A percentile compares a stretch with the other conserved stretches of the same genome.
phyloP scores from a whole-genome alignment of 371 early-diverging fungal genomes.

The Syncephalastrum sp. region DNA sequence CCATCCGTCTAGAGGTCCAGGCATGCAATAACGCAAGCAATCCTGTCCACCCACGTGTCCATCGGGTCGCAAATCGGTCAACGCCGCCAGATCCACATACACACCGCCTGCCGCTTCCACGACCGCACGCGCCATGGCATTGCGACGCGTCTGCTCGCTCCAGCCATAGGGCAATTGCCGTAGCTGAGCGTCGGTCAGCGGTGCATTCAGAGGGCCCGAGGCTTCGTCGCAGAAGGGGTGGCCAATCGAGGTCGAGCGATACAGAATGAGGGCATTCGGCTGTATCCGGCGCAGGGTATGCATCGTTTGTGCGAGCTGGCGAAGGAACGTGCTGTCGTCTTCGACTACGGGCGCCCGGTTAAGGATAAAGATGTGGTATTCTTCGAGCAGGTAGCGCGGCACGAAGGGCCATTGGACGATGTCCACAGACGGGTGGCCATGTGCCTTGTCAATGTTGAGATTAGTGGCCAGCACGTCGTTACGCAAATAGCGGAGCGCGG shows the following conservation, averaged over 20 bases:
- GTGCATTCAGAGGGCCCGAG: slow-evolving; percentile 29
- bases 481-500: slow-evolving; percentile 45
- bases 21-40: slow-evolving; percentile 65
- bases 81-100: slow-evolving; percentile 53
- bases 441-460: slow-evolving; percentile 28
- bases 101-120: slow-evolving; percentile 61
- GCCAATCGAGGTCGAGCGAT: slow-evolving; percentile 48
- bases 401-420: slow-evolving; percentile 55
- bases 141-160: slow-evolving; percentile 55
- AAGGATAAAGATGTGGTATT: slow-evolving; percentile 48
- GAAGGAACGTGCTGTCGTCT: slow-evolving; percentile 43
- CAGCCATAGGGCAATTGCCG: slow-evolving; percentile 48
- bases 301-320: slow-evolving; percentile 46
- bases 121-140: slow-evolving; percentile 54
- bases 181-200: slow-evolving; percentile 32
- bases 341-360: slow-evolving; percentile 48
- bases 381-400: slow-evolving; percentile 27
- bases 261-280: slow-evolving; percentile 51
- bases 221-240: slow-evolving; percentile 51
- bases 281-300: slow-evolving; percentile 36
- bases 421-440: slow-evolving; percentile 36
- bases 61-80: slow-evolving; percentile 54
- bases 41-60: slow-evolving; percentile 62
- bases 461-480: slow-evolving; percentile 55
- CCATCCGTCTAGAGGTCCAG: slow-evolving; percentile 61